Base-by-base conservation (phyloP, 2,329 filamentous ascomycete species). In the Hypomyces perniciosus region DNA sequence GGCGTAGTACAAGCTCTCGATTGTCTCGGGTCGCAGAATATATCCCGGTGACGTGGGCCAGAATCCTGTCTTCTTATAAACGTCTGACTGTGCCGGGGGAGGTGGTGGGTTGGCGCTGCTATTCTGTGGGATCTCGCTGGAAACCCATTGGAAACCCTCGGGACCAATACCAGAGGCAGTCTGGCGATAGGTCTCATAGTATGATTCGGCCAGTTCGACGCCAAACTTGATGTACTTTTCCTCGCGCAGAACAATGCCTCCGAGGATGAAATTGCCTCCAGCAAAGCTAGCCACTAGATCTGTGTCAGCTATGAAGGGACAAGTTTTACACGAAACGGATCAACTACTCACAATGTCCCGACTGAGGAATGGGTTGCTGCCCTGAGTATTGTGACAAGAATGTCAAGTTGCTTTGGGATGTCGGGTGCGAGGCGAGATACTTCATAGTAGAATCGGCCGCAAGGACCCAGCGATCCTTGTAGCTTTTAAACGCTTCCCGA, bases 1-100 rank as follows among this genome's bases (percentile, higher is more conserved):
- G 2, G 90, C 88, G 67, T 95, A 93, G 75, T 95, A 95, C 66
- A 85, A 85, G 58, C 82, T 86, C 71, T 95, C 90, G 33, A 95
- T 77, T 4, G 90, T 88, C 68, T 95, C 90, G 1, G 89, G 86
- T 0, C 90, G 80, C 30, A 95, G 77, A 7, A 85, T 71, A 65
- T 95, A 95, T 6, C 67, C 62, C 0, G 71, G 61, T 39, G 73
- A 70, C 0, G 69, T 75, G 62, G 90, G 84, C 69, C 83, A 95
- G 73, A 88, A 95, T 4, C 90, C 90, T 1, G 81, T 73, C 56
- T 68, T 63, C 2, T 78, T 61, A 68, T 85, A 93, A 56, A 95
- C 88, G 0, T 64, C 73, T 0, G 68, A 55, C 61, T 83, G 72
- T 31, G 69, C 56, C 0, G 62, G 59, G 0, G 81, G 78, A 5